These are phyloP conservation scores for Alternaria brassicae DNA, from an alignment of 2,329 filamentous ascomycete species.

Conservation along the genomic window DNA sequence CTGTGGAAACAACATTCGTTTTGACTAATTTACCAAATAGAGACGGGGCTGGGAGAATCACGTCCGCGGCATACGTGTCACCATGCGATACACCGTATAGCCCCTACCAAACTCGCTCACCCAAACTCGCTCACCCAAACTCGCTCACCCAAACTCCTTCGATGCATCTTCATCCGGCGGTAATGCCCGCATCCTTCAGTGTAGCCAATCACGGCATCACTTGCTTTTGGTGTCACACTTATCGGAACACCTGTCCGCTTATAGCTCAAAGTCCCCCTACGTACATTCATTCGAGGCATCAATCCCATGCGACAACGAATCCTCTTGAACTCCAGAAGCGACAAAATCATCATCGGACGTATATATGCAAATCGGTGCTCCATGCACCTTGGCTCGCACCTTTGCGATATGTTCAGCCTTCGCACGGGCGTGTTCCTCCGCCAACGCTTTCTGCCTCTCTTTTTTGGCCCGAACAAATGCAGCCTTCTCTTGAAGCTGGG, in stretches of 20 bases:
- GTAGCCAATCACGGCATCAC: slow-evolving; percentile 13
- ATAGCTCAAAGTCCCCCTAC: background rate
- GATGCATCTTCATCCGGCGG: background rate
- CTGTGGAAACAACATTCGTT: background rate
- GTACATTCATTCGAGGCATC: background rate
- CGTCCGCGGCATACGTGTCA: slow-evolving; percentile 21
- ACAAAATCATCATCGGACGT: background rate
- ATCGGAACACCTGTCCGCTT: slow-evolving; percentile 9
- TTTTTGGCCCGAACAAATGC: slow-evolving; percentile 21
- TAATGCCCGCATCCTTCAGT: slow-evolving; percentile 6
- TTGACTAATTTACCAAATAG: slow-evolving; percentile 8
- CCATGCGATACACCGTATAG: slow-evolving; percentile 21
- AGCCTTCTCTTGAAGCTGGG: slow-evolving; percentile 16
- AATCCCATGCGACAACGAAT: background rate
- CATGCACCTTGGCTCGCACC: slow-evolving; percentile 23
- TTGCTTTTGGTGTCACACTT: slow-evolving; percentile 12
- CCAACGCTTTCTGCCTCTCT: slow-evolving; percentile 9
- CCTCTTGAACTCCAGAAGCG: background rate
- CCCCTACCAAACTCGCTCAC: background rate
- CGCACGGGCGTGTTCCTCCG: slow-evolving; percentile 6
- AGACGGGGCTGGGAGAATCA: slow-evolving; percentile 29
- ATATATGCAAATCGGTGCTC: slow-evolving; percentile 3
- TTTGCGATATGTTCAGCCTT: slow-evolving; percentile 21
- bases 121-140: background rate
- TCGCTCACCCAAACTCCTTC: background rate